Evolutionary conservation across 768 basidiomycete genomes (phyloP), one percentile per base, ranked within the genome.

Genomic region (Mycena leptocephala): DNA sequence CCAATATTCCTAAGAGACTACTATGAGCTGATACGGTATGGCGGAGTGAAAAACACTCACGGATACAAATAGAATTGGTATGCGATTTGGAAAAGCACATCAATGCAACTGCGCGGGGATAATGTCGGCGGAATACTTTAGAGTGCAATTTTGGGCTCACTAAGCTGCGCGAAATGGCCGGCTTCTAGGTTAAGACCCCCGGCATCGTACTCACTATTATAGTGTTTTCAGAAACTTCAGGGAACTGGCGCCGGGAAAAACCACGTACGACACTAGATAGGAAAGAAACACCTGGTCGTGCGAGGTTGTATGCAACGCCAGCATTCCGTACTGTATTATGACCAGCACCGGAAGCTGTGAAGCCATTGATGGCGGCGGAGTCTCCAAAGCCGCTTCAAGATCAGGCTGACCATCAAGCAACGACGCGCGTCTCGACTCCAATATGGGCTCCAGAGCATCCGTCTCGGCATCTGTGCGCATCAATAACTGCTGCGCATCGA

Each of bases 51-150:
- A 56, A 67, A 7, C n/a, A 89, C 95, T 84, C 81, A 96, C 95
- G 95, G 95, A 88, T 97, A 97, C 41, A 96, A 89, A 81, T 96
- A 93, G 82, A 96, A 97, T 81, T 97, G 97, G 82, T 97, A 98
- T 43, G 93, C 92, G 65, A 98, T 95, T 83, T 97, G 97, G 93
- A 95, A n/a, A 97, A 88, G 84, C 96, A 97, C 97, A 98, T 98
- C 70, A 98, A 80, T 8, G 95, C 96, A 82, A 95, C 95, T 96
- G 78, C n/a, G 41, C 63, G 72, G 41, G 13, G 24, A 51, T 32
- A 32, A 77, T 63, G 51, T 69, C 37, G 14, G 68, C 32, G 41
- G 32, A 48, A 33, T 32, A 6, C 2, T 70, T 39, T 14, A 28
- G 28, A 41, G 10, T 51, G 20, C 14, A 62, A n/a, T 26, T 77